Evolutionary conservation across 2,329 filamentous ascomycete genomes (phyloP).

Genomic region (Herpotrichia juniperi): DNA sequence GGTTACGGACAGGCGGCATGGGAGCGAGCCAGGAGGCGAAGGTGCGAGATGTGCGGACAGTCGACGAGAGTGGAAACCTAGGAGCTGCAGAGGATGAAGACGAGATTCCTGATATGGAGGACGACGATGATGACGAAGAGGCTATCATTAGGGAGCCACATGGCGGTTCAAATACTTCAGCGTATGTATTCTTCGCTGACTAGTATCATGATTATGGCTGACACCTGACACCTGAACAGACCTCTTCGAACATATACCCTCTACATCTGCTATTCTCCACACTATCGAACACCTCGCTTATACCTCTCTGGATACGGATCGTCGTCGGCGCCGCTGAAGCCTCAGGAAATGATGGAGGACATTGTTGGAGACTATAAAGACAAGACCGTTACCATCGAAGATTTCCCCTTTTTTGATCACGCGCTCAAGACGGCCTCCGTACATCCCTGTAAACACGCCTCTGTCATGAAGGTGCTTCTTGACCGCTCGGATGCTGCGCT

Average conservation of each 20-base stretch:
- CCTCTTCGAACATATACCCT: conserved; percentile 92
- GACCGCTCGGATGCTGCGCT: conserved; percentile 93
- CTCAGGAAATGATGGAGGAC: conserved; percentile 92
- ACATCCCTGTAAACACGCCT: conserved; percentile 95
- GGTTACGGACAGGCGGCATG: conserved; percentile 85
- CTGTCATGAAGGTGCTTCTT: conserved; percentile 96
- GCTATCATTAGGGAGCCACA: conserved; percentile 79
- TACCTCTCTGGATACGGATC: conserved; percentile 91
- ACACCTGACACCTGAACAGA: conserved; percentile 52
- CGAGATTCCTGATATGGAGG: conserved; percentile 98
- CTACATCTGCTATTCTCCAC: conserved; percentile 97
- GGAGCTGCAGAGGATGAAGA: conserved; percentile 74
- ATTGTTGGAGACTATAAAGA: conserved; percentile 97
- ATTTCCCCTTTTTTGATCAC: conserved; percentile 93
- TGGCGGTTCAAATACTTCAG: conserved; percentile 56
- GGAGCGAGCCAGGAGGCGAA: conserved; percentile 76
- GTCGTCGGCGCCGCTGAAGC: conserved; percentile 79
- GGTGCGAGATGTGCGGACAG: conserved; percentile 80
- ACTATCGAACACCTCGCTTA: conserved; percentile 93
- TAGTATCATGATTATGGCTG: neutral
- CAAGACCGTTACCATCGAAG: conserved; percentile 97
- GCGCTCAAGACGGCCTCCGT: conserved; percentile 95
- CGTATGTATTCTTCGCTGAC: conserved; percentile 53
- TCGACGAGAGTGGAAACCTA: conserved; percentile 87
- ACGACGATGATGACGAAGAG: conserved; percentile 91